These are phyloP conservation scores for Penicillium sp. DNA, from an alignment of 2,329 filamentous ascomycete genomes.

Conservation along the genomic window DNA sequence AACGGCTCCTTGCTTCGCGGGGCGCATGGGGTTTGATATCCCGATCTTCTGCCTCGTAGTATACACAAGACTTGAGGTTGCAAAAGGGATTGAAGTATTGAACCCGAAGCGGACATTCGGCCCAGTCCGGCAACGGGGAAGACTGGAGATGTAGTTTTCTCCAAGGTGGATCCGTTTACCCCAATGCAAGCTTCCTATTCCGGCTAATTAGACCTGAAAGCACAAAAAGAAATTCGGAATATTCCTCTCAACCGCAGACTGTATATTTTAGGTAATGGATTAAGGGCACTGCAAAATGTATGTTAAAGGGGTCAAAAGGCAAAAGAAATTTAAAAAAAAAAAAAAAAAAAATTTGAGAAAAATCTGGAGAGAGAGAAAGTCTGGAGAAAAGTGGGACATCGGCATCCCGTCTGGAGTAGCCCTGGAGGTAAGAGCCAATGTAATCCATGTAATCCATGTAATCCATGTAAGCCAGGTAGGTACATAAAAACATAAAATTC, in stretches of 20 bases:
- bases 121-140: slow-evolving; percentile 21
- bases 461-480: background rate
- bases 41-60: background rate
- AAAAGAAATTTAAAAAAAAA: background rate
- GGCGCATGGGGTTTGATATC: slow-evolving; percentile 14
- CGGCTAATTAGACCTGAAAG: background rate
- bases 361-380: background rate
- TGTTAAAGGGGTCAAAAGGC: background rate
- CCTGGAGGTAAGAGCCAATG: background rate
- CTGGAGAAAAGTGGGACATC: background rate
- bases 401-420: background rate
- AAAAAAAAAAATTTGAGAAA: background rate
- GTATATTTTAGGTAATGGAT: background rate
- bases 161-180: slow-evolving; percentile 19
- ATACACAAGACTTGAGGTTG: slow-evolving; percentile 9
- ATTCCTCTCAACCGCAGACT: no score
- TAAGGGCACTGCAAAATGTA: background rate
- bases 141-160: background rate
- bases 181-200: slow-evolving; percentile 19
- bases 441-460: no score
- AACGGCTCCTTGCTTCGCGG: slow-evolving; percentile 28
- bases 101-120: slow-evolving; percentile 29
- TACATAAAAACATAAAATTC: background rate
- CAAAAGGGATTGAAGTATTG: background rate
- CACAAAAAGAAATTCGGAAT: background rate